Base-by-base conservation (phyloP, 1,284 basidiomycete species). In the Ceraceosorus guamensis region DNA sequence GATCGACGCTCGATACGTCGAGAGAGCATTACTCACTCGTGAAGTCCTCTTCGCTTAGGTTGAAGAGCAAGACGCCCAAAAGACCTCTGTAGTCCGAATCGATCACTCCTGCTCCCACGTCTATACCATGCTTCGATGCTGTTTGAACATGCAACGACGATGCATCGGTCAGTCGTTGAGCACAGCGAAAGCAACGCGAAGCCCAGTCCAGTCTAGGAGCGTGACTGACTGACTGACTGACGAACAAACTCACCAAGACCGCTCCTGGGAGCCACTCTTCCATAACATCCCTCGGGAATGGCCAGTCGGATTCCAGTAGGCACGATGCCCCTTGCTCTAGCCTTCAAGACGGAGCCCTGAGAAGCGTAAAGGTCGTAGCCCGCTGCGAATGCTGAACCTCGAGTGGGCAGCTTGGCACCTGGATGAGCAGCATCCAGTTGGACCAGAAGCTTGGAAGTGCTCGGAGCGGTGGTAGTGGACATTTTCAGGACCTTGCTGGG, bases 111-210 rank as follows among this genome's bases (percentile, higher is more conserved):
- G 93, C 95, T 1, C 93, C 93, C 0, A 89, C 92, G 76, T 95
- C 88, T 61, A 98, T 96, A 82, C 91, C 90, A 78, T 90, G 91
- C 77, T 98, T 98, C 31, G 87, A 87, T 4, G 93, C 92, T 92
- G 67, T 11, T n/a, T 6, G 14, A 35, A n/a, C n/a, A n/a, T 51
- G 53, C 46, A 46, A 48, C 14, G 24, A 43, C 11, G 37, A 31
- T 6, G 5, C 10, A 33, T 43, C 50, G 50, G 46, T 35, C 13
- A 32, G 46, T 37, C 46, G 34, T 32, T 35, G 24, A n/a, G n/a
- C n/a, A n/a, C n/a, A n/a, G n/a, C 5, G 32, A n/a, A 8, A 8
- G 37, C 37, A 41, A 41, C 37, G 37, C 37, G 37, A 7, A 5
- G 13, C 6, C 13, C 33, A 16, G 13, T 11, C 6, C 6, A 33